Conservation (phyloP, 169 alveolate species). For the Besnoitia besnoiti region DNA sequence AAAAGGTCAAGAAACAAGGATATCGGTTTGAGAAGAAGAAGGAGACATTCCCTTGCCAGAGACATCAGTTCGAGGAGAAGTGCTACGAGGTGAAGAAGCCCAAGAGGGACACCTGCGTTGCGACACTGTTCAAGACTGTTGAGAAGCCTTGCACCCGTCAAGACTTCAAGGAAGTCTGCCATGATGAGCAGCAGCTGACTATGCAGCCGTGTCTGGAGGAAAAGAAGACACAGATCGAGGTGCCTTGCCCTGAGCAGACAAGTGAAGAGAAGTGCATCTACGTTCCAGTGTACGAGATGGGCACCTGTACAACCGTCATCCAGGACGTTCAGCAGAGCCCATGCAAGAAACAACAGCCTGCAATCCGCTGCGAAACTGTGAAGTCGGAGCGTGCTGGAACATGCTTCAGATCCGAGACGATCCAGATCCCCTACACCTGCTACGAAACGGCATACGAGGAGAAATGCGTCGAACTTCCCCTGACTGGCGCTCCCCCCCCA, state of each 20-base stretch:
- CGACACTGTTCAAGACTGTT: constrained; percentile 44
- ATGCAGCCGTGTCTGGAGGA: constrained; percentile 53
- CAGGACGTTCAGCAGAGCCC: constrained; percentile 49
- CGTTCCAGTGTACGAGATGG: constrained; percentile 65
- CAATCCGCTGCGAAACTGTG: constrained; percentile 39
- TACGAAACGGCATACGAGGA: constrained; percentile 61
- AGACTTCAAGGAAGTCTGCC: constrained; percentile 60
- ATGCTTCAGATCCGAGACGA: constrained; percentile 56
- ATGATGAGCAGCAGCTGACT: constrained; percentile 42
- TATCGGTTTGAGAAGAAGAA: constrained; percentile 25
- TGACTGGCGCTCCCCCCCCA: constrained; percentile 51
- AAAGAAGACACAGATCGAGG: constrained; percentile 26
- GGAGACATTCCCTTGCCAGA: constrained; percentile 55
- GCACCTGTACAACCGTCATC: constrained; percentile 62
- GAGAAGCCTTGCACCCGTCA: constrained; percentile 59
- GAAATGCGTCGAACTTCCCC: constrained; percentile 60
- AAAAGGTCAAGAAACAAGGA: constrained; percentile 34
- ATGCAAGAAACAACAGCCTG: constrained; percentile 57
- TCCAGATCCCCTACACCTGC: constrained; percentile 65
- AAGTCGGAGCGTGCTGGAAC: constrained; percentile 51
- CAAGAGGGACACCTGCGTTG: constrained; percentile 37
- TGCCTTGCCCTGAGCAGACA: constrained; percentile 64
- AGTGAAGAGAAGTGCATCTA: constrained; percentile 58
- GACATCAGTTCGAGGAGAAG: constrained; percentile 53
- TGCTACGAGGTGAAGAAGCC: constrained; percentile 64